These are phyloP conservation scores for Pseudonitzschia multistriata DNA, from an alignment of 108 stramenopile species.

Conservation along the genomic window DNA sequence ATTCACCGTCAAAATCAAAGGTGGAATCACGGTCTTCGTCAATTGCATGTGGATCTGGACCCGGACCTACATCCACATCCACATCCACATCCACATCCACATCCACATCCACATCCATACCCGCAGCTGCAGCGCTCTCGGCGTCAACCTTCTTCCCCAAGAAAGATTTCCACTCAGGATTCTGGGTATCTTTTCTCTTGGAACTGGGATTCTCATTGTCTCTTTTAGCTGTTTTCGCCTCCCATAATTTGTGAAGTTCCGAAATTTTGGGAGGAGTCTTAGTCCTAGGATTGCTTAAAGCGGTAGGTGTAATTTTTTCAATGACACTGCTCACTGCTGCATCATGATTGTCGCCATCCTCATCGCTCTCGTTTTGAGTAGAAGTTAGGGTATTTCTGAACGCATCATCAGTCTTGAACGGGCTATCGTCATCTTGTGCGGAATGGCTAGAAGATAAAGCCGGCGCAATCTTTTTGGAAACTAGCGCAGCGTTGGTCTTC, in stretches of 20 bases:
- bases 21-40: constrained; percentile 41
- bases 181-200: not conserved
- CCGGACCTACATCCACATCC: not conserved
- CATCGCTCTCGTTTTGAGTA: not conserved
- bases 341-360: not conserved
- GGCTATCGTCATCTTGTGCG: not conserved
- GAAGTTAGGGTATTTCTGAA: not conserved
- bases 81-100: constrained; percentile 14
- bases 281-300: not conserved
- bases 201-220: not conserved
- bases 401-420: not conserved
- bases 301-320: not conserved
- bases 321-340: not conserved
- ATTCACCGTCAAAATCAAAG: constrained; percentile 32
- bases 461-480: no score
- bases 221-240: constrained; percentile 12
- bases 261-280: constrained; percentile 1
- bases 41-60: no score
- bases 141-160: constrained; percentile 41
- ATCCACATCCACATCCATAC: not conserved
- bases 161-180: constrained; percentile 53
- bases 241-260: constrained; percentile 26
- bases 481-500: not conserved
- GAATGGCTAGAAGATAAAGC: not conserved
- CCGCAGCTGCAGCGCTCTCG: constrained; percentile 28